A percentile compares a stretch with the other conserved stretches of the same genome.
phyloP scores from a whole-genome alignment of 768 basidiomycete species.

The Leccinellum rugosiceps region DNA sequence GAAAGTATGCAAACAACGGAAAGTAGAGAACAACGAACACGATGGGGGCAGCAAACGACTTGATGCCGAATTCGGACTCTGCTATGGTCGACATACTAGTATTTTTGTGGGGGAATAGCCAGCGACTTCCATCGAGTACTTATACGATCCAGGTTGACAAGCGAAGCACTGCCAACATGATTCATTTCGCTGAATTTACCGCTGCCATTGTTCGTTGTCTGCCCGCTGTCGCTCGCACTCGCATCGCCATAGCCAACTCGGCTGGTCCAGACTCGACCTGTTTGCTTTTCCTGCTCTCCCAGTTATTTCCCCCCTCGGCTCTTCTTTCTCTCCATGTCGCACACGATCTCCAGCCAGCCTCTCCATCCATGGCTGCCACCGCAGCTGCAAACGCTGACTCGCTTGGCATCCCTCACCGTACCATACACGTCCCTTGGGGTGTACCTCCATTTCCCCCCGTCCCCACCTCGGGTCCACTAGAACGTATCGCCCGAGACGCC shows the following conservation, averaged over 20 bases:
- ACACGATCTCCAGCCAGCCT: conserved; percentile 64
- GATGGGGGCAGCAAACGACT: conserved; percentile 24
- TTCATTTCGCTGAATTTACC: conserved; percentile 48
- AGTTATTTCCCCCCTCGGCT: conserved; percentile 35
- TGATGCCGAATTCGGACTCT: conserved; percentile 18
- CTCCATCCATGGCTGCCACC: conserved; percentile 51
- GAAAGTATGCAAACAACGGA: conserved; percentile 14
- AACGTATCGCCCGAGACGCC: conserved; percentile 54
- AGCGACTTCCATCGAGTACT: no score
- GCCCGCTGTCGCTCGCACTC: neutral
- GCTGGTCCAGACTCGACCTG: conserved; percentile 84
- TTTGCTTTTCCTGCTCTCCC: conserved; percentile 64
- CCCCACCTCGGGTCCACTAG: conserved; percentile 46
- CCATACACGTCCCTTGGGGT: conserved; percentile 56
- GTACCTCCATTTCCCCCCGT: conserved; percentile 45
- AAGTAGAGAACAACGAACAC: conserved; percentile 27
- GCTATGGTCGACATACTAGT: neutral
- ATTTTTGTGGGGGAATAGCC: no score
- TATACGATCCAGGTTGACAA: no score
- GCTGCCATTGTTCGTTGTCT: conserved; percentile 34
- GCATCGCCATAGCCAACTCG: conserved; percentile 65
- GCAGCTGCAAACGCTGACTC: conserved; percentile 42
- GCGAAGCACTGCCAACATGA: conserved; percentile 14
- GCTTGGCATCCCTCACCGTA: conserved; percentile 46
- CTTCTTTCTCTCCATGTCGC: conserved; percentile 61